Base-by-base conservation (phyloP, 2,329 filamentous ascomycete genomes). In the Cucurbitaria berberidis region DNA sequence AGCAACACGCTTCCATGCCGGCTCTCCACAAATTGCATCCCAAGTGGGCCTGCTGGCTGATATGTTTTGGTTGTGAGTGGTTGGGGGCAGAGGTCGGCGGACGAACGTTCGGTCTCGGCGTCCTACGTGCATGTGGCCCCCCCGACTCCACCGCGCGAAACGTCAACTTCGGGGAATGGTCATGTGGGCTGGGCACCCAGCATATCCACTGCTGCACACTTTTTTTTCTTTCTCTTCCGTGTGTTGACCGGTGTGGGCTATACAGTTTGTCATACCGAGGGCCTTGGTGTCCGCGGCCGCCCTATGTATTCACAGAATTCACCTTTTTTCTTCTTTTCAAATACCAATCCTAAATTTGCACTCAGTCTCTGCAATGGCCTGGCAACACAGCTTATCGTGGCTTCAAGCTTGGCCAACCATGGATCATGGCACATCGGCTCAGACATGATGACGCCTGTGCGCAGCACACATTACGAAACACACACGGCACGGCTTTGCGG, bases 381-480 rank as follows among this genome's bases (percentile, higher is more conserved):
- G 34, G 39, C 27, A 43, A 42, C 47, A 42, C 47, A 32, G 45
- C 44, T 35, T 30, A 43, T 48, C 34, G 35, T 51, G 57, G 53
- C 57, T 54, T 13, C 30, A 45, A 44, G 45, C 41, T 30, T n/a
- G 46, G 48, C 45, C 34, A 53, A 44, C 42, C 61, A 50, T 60
- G 60, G 51, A 56, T 56, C 47, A 41, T 60, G 48, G 58, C 40
- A 40, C 54, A 48, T 46, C 57, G 63, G 57, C 60, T 59, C 16
- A 53, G 54, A 53, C 60, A 52, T 55, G 52, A 65, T 66, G 59
- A 66, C 62, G 62, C 62, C 60, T 57, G 55, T 59, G 60, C 62
- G 58, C 49, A 54, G 56, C 52, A 60, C 40, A 19, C 54, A 56
- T 63, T 65, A 67, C 64, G 64, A 61, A 67, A 65, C 62, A 54